Conservation (phyloP, 768 basidiomycete genomes). For the Mycena vitilis region DNA sequence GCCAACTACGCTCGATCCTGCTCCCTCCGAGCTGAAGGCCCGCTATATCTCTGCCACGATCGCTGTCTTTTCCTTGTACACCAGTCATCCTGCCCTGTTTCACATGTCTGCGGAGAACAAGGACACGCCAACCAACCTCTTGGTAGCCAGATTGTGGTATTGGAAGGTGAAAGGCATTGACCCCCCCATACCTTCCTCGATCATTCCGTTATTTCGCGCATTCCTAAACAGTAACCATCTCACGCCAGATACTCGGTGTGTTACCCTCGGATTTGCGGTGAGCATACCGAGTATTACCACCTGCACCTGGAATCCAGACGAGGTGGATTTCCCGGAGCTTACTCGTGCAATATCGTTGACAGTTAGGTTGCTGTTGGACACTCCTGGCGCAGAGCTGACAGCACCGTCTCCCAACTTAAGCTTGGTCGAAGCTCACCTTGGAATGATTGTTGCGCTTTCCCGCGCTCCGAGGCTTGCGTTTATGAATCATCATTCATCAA, state of each 20-base stretch:
- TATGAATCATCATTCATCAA: background rate
- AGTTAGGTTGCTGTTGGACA: background rate
- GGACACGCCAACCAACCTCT: background rate
- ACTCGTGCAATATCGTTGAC: background rate
- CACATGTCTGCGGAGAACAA: constrained; percentile 6
- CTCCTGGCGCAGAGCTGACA: background rate
- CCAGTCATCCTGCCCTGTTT: constrained; percentile 9
- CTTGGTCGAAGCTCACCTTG: constrained; percentile 16
- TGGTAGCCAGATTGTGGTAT: constrained; percentile 18
- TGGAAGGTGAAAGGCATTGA: constrained; percentile 2
- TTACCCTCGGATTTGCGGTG: background rate
- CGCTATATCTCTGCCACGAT: constrained; percentile 4
- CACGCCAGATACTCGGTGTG: background rate
- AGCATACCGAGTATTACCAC: background rate
- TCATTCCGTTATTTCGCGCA: constrained; percentile 3
- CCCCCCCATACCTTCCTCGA: background rate
- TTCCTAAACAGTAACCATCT: background rate
- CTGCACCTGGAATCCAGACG: background rate
- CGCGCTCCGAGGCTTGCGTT: background rate
- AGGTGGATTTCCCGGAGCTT: background rate
- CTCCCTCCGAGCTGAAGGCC: background rate
- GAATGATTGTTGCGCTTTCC: constrained; percentile 19
- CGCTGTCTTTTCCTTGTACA: constrained; percentile 13
- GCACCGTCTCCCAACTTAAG: background rate
- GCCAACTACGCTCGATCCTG: background rate